phyloP scores from a whole-genome alignment of 345 rosid species.

The Hypericum perforatum region DNA sequence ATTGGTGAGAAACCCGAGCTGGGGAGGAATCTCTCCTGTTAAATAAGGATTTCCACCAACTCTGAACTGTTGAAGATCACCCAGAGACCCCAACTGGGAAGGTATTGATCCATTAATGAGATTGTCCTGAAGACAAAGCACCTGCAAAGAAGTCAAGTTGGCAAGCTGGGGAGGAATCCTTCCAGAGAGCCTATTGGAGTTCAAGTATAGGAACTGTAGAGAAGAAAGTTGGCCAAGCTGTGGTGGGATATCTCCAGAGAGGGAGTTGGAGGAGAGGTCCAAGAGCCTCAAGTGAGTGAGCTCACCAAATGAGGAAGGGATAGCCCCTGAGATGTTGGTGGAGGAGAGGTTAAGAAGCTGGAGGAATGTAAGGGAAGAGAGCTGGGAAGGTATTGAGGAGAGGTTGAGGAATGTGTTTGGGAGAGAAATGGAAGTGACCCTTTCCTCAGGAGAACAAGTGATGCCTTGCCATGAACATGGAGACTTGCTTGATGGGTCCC shows the following conservation, averaged over 20 bases:
- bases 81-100: constrained; percentile 60
- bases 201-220: constrained; percentile 76
- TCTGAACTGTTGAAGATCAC: constrained; percentile 70
- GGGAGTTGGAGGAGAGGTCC: constrained; percentile 91
- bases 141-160: constrained; percentile 55
- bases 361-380: constrained; percentile 72
- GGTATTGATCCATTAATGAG: constrained; percentile 76
- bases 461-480: constrained; percentile 95
- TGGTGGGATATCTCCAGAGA: constrained; percentile 57
- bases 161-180: constrained; percentile 58
- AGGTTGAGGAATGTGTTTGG: constrained; percentile 80
- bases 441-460: constrained; percentile 70
- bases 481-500: constrained; percentile 63
- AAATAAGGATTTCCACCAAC: constrained; percentile 82
- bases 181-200: constrained; percentile 67
- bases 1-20: constrained; percentile 62
- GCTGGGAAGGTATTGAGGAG: constrained; percentile 53
- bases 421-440: constrained; percentile 74
- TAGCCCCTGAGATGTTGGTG: constrained; percentile 70
- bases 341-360: constrained; percentile 92
- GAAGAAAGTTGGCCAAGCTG: constrained; percentile 64
- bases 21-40: constrained; percentile 65
- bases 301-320: constrained; percentile 70
- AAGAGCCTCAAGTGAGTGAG: constrained; percentile 60
- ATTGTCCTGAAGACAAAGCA: constrained; percentile 83